phyloP scores from a whole-genome alignment of 2,329 filamentous ascomycete species.

The Cladosporium colombiae region DNA sequence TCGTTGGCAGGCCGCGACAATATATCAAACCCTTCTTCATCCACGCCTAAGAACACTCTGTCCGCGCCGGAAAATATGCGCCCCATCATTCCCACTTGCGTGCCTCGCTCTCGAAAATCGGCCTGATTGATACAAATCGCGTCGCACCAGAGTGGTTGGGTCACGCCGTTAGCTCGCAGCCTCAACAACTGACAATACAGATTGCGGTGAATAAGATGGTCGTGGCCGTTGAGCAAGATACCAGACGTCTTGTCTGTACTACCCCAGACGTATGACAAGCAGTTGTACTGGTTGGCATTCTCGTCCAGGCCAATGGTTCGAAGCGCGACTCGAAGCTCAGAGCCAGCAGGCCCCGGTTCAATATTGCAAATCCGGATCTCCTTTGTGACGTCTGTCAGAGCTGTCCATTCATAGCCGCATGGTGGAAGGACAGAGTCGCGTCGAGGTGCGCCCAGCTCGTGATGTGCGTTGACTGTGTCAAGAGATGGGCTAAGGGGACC shows the following conservation, averaged over 20 bases:
- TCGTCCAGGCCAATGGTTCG: not conserved
- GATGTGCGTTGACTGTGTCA: too few relatives aligned
- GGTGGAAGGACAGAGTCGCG: not conserved
- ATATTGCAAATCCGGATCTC: not conserved
- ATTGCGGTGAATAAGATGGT: not conserved
- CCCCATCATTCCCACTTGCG: not conserved
- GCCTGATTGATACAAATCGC: not conserved
- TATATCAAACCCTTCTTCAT: not conserved
- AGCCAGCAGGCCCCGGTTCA: not conserved
- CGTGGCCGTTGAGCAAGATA: not conserved
- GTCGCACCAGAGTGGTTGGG: not conserved
- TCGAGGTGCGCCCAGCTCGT: not conserved
- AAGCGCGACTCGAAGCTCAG: not conserved
- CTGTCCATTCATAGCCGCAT: not conserved
- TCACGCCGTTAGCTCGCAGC: not conserved
- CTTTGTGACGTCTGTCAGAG: not conserved
- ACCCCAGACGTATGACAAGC: not conserved
- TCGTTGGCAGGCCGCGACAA: not conserved
- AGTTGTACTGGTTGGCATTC: not conserved
- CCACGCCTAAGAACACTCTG: not conserved
- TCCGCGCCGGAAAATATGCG: not conserved
- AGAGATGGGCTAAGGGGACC: too few relatives aligned
- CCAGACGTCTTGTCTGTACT: not conserved
- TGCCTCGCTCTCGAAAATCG: not conserved
- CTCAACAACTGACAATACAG: not conserved